Evolutionary conservation across 495 filamentous ascomycete species (phyloP).

Genomic region (Penicillium pancosmium): DNA sequence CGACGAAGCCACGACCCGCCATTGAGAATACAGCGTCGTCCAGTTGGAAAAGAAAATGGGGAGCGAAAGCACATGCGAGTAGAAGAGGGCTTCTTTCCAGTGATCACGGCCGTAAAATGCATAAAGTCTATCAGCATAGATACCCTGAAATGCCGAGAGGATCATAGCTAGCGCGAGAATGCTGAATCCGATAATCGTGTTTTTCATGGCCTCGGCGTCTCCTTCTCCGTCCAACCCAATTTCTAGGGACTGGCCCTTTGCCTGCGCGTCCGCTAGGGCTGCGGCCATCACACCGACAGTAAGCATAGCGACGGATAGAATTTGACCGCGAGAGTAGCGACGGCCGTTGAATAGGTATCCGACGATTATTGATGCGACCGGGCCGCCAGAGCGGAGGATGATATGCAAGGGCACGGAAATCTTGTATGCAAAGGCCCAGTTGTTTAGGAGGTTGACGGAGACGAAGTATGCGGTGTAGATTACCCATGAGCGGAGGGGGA

Average conservation of each 20-base stretch:
- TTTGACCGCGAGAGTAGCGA: slow-evolving; percentile 77
- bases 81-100: slow-evolving; percentile 97
- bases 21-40: slow-evolving; percentile 50
- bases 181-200: slow-evolving; percentile 61
- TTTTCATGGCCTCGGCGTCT: too few species aligned
- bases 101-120: slow-evolving; percentile 74
- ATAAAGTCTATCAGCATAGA: slow-evolving; percentile 92
- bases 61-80: slow-evolving; percentile 79
- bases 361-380: slow-evolving; percentile 88
- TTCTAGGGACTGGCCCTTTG: slow-evolving; percentile 48
- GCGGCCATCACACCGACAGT: slow-evolving; percentile 84
- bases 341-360: slow-evolving; percentile 80
- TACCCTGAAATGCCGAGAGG: slow-evolving; percentile 89
- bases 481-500: slow-evolving; percentile 83
- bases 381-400: slow-evolving; percentile 91
- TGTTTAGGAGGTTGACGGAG: slow-evolving; percentile 90
- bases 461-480: slow-evolving; percentile 91
- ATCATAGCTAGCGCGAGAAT: slow-evolving; percentile 89
- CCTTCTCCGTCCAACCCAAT: too few species aligned
- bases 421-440: slow-evolving; percentile 95
- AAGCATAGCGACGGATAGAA: slow-evolving; percentile 76
- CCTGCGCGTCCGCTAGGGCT: slow-evolving; percentile 83
- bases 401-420: slow-evolving; percentile 98
- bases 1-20: slow-evolving; percentile 35
- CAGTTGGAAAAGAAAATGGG: slow-evolving; percentile 61